These are phyloP conservation scores for Prunus padus DNA, from an alignment of 306 rosid genomes.

Conservation along the genomic window DNA sequence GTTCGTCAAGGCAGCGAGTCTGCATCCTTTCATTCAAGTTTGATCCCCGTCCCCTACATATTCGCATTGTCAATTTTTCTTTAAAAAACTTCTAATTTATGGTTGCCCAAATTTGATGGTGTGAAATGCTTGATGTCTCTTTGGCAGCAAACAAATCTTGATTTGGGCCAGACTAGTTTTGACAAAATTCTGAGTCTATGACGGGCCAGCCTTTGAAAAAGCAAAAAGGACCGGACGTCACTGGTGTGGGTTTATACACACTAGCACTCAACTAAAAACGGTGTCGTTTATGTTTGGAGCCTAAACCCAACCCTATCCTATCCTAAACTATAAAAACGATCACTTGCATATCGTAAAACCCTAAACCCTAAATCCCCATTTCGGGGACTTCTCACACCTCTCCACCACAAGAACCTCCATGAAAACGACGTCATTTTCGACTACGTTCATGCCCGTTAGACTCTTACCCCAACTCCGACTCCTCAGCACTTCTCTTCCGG, in stretches of 20 bases:
- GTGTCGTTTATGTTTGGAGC: neutral
- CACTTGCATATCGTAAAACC: neutral
- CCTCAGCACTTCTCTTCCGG: constrained; percentile 41
- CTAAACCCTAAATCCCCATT: constrained; percentile 18
- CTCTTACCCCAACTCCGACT: constrained; percentile 63
- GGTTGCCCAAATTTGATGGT: too few relatives aligned
- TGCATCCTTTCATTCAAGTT: too few relatives aligned
- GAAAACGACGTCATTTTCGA: constrained; percentile 15
- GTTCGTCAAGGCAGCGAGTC: too few relatives aligned
- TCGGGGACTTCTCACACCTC: neutral
- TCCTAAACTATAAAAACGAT: neutral
- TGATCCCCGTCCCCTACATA: too few relatives aligned
- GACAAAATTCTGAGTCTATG: too few relatives aligned
- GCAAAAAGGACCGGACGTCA: neutral
- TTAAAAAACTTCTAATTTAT: neutral
- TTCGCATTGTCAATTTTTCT: too few relatives aligned
- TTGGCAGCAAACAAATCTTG: too few relatives aligned
- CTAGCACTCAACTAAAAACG: neutral
- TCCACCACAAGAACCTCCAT: neutral
- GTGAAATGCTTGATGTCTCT: neutral
- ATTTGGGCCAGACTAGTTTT: too few relatives aligned
- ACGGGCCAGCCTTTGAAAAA: neutral
- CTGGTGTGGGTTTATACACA: neutral
- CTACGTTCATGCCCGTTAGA: constrained; percentile 46
- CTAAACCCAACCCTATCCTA: constrained; percentile 3